phyloP scores from a whole-genome alignment of 2,329 filamentous ascomycete species.

The Pyrenophora teres region DNA sequence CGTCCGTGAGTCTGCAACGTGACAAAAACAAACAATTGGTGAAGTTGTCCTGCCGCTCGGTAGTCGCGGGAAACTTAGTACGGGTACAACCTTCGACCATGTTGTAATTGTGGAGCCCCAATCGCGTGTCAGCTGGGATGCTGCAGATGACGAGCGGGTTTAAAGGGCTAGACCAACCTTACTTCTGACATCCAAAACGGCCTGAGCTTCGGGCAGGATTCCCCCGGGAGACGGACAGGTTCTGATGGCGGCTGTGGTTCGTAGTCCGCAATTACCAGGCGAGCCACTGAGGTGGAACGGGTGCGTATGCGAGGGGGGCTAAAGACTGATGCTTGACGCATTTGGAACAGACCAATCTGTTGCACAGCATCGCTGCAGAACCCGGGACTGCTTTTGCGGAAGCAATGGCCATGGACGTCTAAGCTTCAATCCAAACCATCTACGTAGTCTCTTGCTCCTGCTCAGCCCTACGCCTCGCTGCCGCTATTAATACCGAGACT shows the following conservation, averaged over 20 bases:
- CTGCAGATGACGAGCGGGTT: conserved; percentile 27
- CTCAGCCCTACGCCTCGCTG: conserved; percentile 15
- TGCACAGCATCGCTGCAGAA: conserved; percentile 29
- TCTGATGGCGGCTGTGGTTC: conserved; percentile 30
- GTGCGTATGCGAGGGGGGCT: conserved; percentile 38
- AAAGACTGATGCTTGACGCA: conserved; percentile 28
- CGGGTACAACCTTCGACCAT: conserved; percentile 25
- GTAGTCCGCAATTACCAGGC: conserved; percentile 22
- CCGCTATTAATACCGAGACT: conserved; percentile 28
- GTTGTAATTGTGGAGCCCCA: conserved; percentile 26
- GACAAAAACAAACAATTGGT: conserved; percentile 5
- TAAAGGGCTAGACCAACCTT: conserved; percentile 31
- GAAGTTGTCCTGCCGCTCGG: conserved; percentile 21
- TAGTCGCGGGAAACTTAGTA: conserved; percentile 32
- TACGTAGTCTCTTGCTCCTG: conserved; percentile 33
- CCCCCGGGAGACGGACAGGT: conserved; percentile 35
- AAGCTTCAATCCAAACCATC: conserved; percentile 30
- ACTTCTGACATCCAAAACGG: conserved; percentile 33
- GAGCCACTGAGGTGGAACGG: conserved; percentile 33
- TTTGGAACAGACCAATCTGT: conserved; percentile 36
- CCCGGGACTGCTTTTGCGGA: conserved; percentile 23
- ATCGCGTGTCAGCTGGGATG: conserved; percentile 39
- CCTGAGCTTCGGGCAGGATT: conserved; percentile 35
- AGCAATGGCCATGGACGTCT: conserved; percentile 25
- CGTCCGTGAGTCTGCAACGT: background rate